phyloP scores from a whole-genome alignment of 768 basidiomycete species.

The Dioszegia aurantiaca region DNA sequence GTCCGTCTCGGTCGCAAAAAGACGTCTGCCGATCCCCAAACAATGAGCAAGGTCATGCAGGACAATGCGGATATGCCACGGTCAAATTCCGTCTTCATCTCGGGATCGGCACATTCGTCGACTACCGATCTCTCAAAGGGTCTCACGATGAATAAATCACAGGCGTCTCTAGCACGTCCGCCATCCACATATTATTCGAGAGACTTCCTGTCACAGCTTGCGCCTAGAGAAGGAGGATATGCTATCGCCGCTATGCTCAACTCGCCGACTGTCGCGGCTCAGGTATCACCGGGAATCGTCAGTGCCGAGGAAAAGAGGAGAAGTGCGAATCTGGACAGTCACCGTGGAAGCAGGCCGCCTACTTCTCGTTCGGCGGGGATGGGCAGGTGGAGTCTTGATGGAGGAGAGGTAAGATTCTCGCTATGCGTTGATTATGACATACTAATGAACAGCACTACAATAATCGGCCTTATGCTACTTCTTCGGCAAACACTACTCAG shows the following conservation, averaged over 20 bases:
- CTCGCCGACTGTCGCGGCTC: constrained; percentile 24
- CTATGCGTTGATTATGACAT: background rate
- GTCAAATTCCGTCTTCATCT: constrained; percentile 18
- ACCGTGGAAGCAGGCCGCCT: constrained; percentile 13
- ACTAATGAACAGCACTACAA: constrained; percentile 25
- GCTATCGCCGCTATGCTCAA: constrained; percentile 48
- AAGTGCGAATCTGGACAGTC: constrained; percentile 20
- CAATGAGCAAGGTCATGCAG: constrained; percentile 7
- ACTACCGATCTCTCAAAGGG: constrained; percentile 27
- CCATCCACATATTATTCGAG: constrained; percentile 46
- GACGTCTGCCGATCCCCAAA: constrained; percentile 9
- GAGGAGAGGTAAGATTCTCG: constrained; percentile 40
- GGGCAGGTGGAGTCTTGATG: constrained; percentile 45
- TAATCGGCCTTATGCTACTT: constrained; percentile 33
- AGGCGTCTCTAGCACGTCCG: constrained; percentile 19
- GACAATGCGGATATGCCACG: constrained; percentile 4
- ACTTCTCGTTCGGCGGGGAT: constrained; percentile 40
- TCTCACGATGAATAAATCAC: constrained; percentile 16
- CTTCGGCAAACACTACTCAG: constrained; percentile 35
- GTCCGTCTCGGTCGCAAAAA: constrained; percentile 11
- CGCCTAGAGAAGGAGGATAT: constrained; percentile 51
- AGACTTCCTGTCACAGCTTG: constrained; percentile 46
- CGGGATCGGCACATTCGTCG: constrained; percentile 38
- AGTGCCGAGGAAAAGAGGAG: constrained; percentile 32
- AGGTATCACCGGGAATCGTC: constrained; percentile 7